Evolutionary conservation across 208 protist species (phyloP), one percentile per base, ranked within the genome.

Genomic region (Lotmaria passim): DNA sequence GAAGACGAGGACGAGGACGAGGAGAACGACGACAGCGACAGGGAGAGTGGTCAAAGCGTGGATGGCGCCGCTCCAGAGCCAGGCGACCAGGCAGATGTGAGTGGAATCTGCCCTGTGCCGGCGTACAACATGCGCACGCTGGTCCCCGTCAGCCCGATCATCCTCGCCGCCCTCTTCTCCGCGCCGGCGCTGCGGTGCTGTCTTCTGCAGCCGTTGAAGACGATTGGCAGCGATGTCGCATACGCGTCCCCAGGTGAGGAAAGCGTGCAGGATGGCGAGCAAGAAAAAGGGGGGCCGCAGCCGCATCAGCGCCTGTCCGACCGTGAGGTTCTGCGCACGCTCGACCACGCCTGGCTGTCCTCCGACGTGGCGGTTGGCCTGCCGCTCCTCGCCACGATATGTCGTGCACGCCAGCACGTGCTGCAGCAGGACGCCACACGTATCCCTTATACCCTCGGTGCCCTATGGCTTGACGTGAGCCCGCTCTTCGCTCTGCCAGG

Each of bases 131-230:
- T 85, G 39, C 41, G 63, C n/a, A 79, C 79, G 11, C 48, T 92
- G 21, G 75, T 90, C 23, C 62, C 61, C 3, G 75, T 93, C 31
- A 89, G 91, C 63, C 80, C 77, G 12, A 46, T 93, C 26, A 75
- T 93, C 73, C 78, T 95, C n/a, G 75, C 86, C 14, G 87, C 87
- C 0, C 56, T 90, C 21, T 77, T 63, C 44, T 84, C 76, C 43
- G 80, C 86, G 10, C 72, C 83, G 0, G 83, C 82, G n/a, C 74
- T 93, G 33, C 83, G 85, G 23, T 78, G 76, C 44, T 82, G 73
- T 33, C 78, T 95, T 21, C 82, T 86, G 43, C 90, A 95, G 70
- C 58, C 66, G 1, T 46, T 55, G 28, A 57, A 46, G n/a, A 8
- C 28, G 26, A n/a, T 31, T 12, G n/a, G 19, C 36, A 12, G 47